Evolutionary conservation across 2,329 filamentous ascomycete genomes (phyloP), one percentile per base, ranked within the genome.

Genomic region (Aspergillus uvarum): DNA sequence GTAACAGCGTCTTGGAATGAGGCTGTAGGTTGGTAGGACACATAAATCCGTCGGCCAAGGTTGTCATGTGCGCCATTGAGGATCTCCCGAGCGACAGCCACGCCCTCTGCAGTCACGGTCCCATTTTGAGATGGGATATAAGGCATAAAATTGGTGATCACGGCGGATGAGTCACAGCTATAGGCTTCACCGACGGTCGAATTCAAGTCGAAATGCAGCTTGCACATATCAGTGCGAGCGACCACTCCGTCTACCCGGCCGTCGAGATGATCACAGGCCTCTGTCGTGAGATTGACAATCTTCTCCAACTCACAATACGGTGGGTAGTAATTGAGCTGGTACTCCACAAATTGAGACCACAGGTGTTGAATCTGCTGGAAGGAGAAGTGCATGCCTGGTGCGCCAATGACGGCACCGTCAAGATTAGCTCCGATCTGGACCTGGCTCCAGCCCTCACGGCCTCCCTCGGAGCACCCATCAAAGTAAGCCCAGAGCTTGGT

Each of bases 231-330:
- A 0, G 77, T 78, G 4, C 81, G 76, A 6, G 78, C 73, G 47
- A 87, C 76, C 5, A 86, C 81, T 8, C 83, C 83, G 58, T 86
- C 84, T 0, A 75, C 77, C 42, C 76, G 76, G 5, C 85, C 84
- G 57, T 87, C 84, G 4, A 87, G 72, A 4, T 77, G 72, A 61
- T 87, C 84, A 55, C 84, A 87, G 24, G 79, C 79, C 1, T 74
- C 73, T 49, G 86, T 84, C 5, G 83, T 86, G 44, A 76, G 73
- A 65, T 85, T 85, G n/a, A 82, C 76, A 48, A 73, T 72, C 63
- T 73, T 72, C 19, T 59, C 61, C 29, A 72, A 21, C 54, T 71
- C 66, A n/a, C 65, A 82, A 65, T 57, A 71, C 1, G 77, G 74
- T 1, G 80, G 78, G 58, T 74, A 77, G 63, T 82, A 81, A 53